Percentiles rank a stretch among this genome's conserved stretches.
These are phyloP conservation scores for Sonneratia alba DNA, from an alignment of 345 rosid genomes.

Conservation along the genomic window DNA sequence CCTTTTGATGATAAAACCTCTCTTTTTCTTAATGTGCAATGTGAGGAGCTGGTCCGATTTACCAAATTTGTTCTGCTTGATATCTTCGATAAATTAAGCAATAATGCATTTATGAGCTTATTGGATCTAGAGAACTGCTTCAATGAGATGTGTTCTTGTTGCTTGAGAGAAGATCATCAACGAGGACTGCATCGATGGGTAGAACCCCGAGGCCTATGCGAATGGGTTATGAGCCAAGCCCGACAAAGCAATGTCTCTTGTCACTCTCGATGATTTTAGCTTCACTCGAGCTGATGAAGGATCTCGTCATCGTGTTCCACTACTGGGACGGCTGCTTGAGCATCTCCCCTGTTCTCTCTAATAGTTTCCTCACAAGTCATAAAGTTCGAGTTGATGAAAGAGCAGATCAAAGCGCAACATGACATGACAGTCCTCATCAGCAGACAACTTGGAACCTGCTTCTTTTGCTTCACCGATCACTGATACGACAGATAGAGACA, in stretches of 20 bases:
- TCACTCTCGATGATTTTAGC: conserved; percentile 95
- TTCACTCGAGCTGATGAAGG: conserved; percentile 94
- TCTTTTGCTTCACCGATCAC: conserved; percentile 18
- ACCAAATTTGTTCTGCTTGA: no score
- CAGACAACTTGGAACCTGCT: background rate
- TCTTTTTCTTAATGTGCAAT: no score
- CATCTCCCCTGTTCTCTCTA: background rate
- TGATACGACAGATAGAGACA: conserved; percentile 30
- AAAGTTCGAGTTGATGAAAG: background rate
- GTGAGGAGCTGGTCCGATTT: no score
- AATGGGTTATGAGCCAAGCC: conserved; percentile 32
- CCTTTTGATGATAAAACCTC: background rate
- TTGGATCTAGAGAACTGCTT: conserved; percentile 44
- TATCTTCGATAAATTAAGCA: no score
- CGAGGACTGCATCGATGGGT: conserved; percentile 36
- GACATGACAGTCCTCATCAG: no score
- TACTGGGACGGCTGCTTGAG: conserved; percentile 70
- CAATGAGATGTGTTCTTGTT: conserved; percentile 38
- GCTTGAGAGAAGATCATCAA: conserved; percentile 47
- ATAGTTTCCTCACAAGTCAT: background rate
- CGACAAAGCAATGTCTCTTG: conserved; percentile 75
- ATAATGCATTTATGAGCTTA: no score
- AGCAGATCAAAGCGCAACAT: no score
- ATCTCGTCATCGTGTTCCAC: conserved; percentile 93
- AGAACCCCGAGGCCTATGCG: conserved; percentile 43